A percentile compares a stretch with the other conserved stretches of the same genome.
Conservation (phyloP, 768 basidiomycete genomes). For the Suillus subluteus region DNA sequence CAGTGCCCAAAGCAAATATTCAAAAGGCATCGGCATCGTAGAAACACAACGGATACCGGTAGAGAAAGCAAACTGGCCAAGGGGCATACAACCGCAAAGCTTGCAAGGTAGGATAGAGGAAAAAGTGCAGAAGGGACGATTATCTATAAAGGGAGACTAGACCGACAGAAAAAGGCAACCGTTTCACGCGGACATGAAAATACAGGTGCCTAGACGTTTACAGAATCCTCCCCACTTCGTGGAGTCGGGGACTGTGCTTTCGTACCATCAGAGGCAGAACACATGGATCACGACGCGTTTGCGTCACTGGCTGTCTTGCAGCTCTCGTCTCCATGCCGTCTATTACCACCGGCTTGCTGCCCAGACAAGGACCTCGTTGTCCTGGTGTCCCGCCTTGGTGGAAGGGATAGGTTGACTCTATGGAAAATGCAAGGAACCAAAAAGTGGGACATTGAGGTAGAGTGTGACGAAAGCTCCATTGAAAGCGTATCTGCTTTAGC, state of each 20-base stretch:
- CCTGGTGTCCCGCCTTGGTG: conserved; percentile 66
- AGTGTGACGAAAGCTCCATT: conserved; percentile 43
- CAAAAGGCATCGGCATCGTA: too few species aligned
- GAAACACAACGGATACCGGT: too few species aligned
- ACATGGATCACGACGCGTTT: conserved; percentile 54
- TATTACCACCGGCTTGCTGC: conserved; percentile 72
- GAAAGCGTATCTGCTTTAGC: conserved; percentile 61
- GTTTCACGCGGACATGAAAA: not conserved
- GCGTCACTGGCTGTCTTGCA: conserved; percentile 56
- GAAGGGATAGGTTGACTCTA: conserved; percentile 69
- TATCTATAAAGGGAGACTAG: too few species aligned
- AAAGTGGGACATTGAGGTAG: conserved; percentile 83
- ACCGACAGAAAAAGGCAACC: not conserved
- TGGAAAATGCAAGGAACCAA: conserved; percentile 83
- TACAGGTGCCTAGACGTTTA: too few species aligned
- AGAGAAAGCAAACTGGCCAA: too few species aligned
- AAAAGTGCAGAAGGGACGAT: too few species aligned
- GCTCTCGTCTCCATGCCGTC: conserved; percentile 58
- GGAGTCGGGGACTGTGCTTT: too few species aligned
- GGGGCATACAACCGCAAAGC: too few species aligned
- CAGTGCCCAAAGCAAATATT: too few species aligned
- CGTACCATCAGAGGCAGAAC: conserved; percentile 2
- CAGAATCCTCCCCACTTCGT: too few species aligned
- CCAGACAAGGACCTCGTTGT: conserved; percentile 84
- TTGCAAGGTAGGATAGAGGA: too few species aligned